These are phyloP conservation scores for Ophiostoma quercus DNA, from an alignment of 2,329 filamentous ascomycete genomes.

Conservation along the genomic window DNA sequence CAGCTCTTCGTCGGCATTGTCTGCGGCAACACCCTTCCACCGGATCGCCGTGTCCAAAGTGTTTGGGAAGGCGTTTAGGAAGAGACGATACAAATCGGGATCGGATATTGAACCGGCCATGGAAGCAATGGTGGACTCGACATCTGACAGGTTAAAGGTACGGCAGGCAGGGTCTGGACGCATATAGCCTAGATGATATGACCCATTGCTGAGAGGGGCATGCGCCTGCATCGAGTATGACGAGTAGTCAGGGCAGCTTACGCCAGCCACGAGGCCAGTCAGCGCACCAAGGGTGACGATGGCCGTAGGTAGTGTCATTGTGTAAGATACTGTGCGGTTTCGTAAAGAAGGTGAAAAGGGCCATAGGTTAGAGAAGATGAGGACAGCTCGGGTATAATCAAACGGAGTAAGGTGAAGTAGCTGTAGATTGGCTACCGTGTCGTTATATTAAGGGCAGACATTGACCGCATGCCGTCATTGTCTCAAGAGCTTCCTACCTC, in stretches of 20 bases:
- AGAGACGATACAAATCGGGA: slow-evolving; percentile 66
- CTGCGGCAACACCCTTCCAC: slow-evolving; percentile 28
- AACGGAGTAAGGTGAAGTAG: no score
- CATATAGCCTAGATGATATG: slow-evolving; percentile 71
- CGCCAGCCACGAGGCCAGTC: slow-evolving; percentile 3
- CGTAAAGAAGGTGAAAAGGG: neutral
- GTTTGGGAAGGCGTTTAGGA: slow-evolving; percentile 69
- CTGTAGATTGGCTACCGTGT: neutral
- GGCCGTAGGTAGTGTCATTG: neutral
- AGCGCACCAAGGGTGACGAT: slow-evolving; percentile 16
- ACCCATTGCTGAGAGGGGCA: slow-evolving; percentile 69
- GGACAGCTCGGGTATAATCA: neutral
- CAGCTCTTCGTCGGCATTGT: slow-evolving; percentile 40
- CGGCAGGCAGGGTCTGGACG: slow-evolving; percentile 71
- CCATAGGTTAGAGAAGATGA: neutral
- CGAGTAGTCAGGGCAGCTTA: slow-evolving; percentile 59
- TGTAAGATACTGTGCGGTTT: neutral
- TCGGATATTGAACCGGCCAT: slow-evolving; percentile 67
- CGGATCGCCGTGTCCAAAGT: slow-evolving; percentile 45
- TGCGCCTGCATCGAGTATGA: slow-evolving; percentile 56
- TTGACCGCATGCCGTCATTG: neutral
- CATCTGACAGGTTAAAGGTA: slow-evolving; percentile 70
- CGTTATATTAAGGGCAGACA: neutral
- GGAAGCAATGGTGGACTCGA: slow-evolving; percentile 69
- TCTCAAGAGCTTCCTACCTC: neutral